Evolutionary conservation across 345 rosid genomes (phyloP).

Genomic region (Eucalyptus victrix): DNA sequence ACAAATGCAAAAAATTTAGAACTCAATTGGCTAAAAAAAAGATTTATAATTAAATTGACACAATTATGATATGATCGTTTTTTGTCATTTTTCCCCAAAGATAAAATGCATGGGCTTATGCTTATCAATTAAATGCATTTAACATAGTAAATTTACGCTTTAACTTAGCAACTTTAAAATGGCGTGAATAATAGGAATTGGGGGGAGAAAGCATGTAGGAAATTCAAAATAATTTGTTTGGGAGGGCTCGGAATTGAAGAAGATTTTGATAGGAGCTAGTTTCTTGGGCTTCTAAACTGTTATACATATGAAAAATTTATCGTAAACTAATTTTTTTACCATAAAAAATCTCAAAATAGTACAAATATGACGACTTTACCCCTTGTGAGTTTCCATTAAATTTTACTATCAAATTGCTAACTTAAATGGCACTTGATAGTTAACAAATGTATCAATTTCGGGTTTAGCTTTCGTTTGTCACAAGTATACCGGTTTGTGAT

Average conservation of each 20-base stretch:
- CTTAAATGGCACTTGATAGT: rapidly evolving
- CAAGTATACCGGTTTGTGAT: rapidly evolving
- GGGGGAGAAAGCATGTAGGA: neutral
- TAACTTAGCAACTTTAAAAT: neutral
- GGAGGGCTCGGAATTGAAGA: neutral
- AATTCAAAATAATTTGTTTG: neutral
- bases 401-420: too few species aligned
- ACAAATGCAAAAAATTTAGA: too few species aligned
- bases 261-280: neutral
- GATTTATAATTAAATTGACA: too few species aligned
- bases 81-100: too few species aligned
- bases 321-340: too few species aligned
- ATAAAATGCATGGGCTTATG: neutral
- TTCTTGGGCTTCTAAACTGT: neutral
- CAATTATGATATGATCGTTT: too few species aligned
- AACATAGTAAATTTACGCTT: neutral
- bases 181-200: neutral
- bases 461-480: rapidly evolving
- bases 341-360: rapidly evolving
- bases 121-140: neutral
- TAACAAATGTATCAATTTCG: rapidly evolving
- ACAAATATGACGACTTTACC: too few species aligned
- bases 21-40: too few species aligned
- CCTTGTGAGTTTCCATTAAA: too few species aligned
- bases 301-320: too few species aligned